phyloP scores from a whole-genome alignment of 345 rosid genomes.

The Trapa bicornis region DNA sequence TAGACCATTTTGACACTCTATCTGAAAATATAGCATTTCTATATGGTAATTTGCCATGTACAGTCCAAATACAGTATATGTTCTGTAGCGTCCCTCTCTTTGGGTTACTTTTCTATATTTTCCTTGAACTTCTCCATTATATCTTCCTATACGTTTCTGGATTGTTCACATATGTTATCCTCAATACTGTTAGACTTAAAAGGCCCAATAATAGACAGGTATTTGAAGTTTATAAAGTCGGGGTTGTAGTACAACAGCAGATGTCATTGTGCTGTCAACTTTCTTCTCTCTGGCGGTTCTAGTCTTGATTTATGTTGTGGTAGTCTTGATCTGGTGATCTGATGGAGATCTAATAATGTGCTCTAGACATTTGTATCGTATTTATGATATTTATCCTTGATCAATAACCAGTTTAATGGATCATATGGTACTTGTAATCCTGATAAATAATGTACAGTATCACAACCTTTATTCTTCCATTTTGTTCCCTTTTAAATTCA shows the following conservation, averaged over 20 bases:
- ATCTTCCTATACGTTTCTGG: background rate
- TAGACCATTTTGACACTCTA: background rate
- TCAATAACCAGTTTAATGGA: background rate
- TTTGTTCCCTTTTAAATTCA: background rate
- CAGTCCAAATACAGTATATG: background rate
- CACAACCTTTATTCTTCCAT: background rate
- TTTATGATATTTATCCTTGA: background rate
- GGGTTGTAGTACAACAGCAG: background rate
- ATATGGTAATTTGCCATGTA: background rate
- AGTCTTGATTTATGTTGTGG: background rate
- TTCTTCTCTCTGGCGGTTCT: background rate
- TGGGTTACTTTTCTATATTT: background rate
- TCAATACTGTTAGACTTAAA: background rate
- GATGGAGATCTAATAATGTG: background rate
- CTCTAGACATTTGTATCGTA: background rate
- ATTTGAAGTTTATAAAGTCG: background rate
- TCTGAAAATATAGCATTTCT: background rate
- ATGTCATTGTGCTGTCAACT: background rate
- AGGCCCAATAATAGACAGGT: background rate
- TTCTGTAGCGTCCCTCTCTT: background rate
- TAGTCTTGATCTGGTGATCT: background rate
- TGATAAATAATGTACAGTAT: background rate
- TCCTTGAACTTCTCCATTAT: background rate
- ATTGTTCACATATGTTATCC: background rate
- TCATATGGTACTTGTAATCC: background rate